A percentile compares a stretch with the other conserved stretches of the same genome.
phyloP scores from a whole-genome alignment of 1,284 basidiomycete species.

The Fereydounia khargensis region DNA sequence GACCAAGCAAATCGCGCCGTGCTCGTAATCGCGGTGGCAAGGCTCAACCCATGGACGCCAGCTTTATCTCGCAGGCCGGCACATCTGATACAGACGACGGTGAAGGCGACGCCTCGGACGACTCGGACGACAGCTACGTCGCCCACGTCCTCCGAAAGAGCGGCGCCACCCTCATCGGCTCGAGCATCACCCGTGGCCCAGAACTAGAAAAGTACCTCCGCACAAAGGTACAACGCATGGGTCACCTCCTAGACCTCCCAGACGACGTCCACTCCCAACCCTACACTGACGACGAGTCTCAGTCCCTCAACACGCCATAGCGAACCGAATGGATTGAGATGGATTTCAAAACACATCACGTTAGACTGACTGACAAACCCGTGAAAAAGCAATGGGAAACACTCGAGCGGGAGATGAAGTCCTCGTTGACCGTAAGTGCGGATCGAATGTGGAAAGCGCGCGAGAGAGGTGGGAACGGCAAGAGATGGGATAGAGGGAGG shows the following conservation, averaged over 20 bases:
- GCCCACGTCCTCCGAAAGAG: conserved; percentile 61
- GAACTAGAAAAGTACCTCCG: conserved; percentile 93
- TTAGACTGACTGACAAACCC: too few species aligned
- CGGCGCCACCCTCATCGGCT: conserved; percentile 82
- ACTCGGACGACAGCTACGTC: conserved; percentile 43
- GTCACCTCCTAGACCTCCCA: conserved; percentile 77
- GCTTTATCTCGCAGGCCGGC: conserved; percentile 24
- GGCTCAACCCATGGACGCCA: conserved; percentile 13
- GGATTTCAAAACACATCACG: too few species aligned
- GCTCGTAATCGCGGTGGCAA: neutral
- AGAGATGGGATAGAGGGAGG: neutral
- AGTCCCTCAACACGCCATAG: neutral
- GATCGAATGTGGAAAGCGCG: too few species aligned
- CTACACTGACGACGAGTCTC: conserved; percentile 12
- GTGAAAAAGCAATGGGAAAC: too few species aligned
- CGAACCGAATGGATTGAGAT: too few species aligned
- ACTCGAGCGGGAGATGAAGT: too few species aligned
- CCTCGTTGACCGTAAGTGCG: too few species aligned
- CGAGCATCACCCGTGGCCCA: conserved; percentile 72
- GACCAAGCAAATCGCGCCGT: neutral
- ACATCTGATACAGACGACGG: conserved; percentile 4
- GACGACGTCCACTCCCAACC: conserved; percentile 9
- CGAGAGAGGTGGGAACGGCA: neutral
- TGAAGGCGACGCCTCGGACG: conserved; percentile 13
- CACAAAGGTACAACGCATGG: conserved; percentile 95